Percentiles rank a stretch among this genome's conserved stretches.
Evolutionary conservation across 345 rosid species (phyloP).

Genomic region (Gossypium bickii): DNA sequence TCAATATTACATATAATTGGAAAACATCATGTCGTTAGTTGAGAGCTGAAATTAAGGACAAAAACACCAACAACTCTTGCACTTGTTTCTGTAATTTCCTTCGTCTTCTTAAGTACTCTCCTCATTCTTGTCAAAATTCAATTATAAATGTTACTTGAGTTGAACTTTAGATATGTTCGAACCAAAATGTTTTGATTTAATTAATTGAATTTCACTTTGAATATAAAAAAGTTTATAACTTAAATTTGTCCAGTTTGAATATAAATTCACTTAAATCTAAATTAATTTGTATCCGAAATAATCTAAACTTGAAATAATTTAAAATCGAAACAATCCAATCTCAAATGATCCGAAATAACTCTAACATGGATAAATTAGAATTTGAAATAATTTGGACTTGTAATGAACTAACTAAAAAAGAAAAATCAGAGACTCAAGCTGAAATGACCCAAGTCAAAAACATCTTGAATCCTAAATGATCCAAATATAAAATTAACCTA

Average conservation of each 20-base stretch:
- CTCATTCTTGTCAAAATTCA: not conserved
- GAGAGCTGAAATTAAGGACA: not conserved
- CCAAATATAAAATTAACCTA: too few relatives aligned
- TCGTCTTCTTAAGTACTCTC: not conserved
- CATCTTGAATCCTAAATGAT: too few relatives aligned
- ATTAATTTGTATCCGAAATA: too few relatives aligned
- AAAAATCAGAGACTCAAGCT: not conserved
- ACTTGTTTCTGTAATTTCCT: not conserved
- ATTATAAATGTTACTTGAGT: too few relatives aligned
- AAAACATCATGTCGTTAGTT: not conserved
- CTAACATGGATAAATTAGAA: not conserved
- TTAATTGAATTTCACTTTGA: too few relatives aligned
- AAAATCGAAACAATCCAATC: not conserved
- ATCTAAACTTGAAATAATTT: not conserved
- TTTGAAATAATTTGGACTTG: not conserved
- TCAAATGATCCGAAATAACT: not conserved
- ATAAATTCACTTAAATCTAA: not conserved
- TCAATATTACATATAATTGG: too few relatives aligned
- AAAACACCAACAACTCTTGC: not conserved
- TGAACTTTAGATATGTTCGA: too few relatives aligned
- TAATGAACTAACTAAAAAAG: not conserved
- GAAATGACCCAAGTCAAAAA: too few relatives aligned
- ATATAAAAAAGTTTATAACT: too few relatives aligned
- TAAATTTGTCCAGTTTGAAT: not conserved
- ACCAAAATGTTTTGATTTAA: too few relatives aligned